Evolutionary conservation across 495 filamentous ascomycete genomes (phyloP), one percentile per base, ranked within the genome.

Genomic region (Penicillium desertorum): DNA sequence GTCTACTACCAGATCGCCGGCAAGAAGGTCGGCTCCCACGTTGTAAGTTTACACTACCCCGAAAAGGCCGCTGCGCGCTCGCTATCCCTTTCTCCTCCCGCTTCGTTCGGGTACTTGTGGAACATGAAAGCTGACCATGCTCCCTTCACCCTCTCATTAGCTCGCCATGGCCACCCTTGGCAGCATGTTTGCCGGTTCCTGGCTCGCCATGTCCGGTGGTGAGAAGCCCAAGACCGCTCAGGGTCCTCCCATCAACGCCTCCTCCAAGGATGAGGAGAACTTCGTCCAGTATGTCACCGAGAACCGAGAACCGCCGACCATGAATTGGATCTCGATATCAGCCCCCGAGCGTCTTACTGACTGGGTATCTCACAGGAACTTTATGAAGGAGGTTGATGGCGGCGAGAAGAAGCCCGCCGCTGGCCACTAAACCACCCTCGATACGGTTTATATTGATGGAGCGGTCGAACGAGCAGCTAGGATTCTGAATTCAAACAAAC

Each of bases 1-100:
- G 81, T 78, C 68, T 84, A 83, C 71, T 97, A 96, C 85, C 85
- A 79, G 62, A 79, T 97, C 70, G 81, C 87, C 77, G 94, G 93
- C 81, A 87, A 85, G 71, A 85, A 96, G 77, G 81, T 98, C 81
- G 91, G 89, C 78, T 96, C 94, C 51, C 94, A 97, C 80, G 78
- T 87, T 71, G 93, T 98, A 84, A 69, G 91, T 89, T 51, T 45
- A 14, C 45, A 30, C 46, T 19, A n/a, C 22, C 54, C 27, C 20
- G 22, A 32, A 34, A 16, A 43, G 14, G 49, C 22, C 48, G 34
- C 37, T 51, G 47, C 58, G 25, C 32, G 19, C 46, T 54, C 53
- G 57, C 45, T 47, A 66, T 69, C 66, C 66, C 58, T 69, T 59
- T 64, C 58, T 62, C 16, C 32, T 64, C 60, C 58, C 20, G 42